Evolutionary conservation across 2,329 filamentous ascomycete species (phyloP).

Genomic region (Pseudogymnoascus sp.): DNA sequence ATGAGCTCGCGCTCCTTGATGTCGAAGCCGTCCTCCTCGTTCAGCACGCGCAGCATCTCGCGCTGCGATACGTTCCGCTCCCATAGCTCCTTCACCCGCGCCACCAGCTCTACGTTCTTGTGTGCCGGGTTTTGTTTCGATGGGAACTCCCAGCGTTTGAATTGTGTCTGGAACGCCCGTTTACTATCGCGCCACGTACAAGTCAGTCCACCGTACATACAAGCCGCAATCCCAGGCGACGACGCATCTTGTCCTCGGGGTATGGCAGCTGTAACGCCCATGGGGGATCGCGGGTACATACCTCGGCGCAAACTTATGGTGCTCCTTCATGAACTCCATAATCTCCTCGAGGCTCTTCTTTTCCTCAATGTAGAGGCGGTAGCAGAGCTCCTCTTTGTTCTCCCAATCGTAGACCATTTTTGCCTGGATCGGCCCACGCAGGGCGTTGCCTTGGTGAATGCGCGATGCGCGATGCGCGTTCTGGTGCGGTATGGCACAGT

Average conservation of each 20-base stretch:
- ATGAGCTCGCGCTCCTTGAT: slow-evolving; percentile 65
- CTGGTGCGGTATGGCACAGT: background rate
- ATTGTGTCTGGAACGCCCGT: slow-evolving; percentile 67
- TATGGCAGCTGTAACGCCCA: slow-evolving; percentile 1
- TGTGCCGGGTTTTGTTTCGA: slow-evolving; percentile 64
- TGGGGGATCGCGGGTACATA: slow-evolving; percentile 31
- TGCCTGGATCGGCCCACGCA: background rate
- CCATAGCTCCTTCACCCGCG: slow-evolving; percentile 69
- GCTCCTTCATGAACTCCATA: slow-evolving; percentile 58
- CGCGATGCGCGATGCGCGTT: slow-evolving; percentile 3
- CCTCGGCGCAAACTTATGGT: slow-evolving; percentile 63
- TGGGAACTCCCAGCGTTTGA: slow-evolving; percentile 72
- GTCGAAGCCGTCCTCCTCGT: slow-evolving; percentile 60
- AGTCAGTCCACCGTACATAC: slow-evolving; percentile 17
- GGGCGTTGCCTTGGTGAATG: slow-evolving; percentile 4
- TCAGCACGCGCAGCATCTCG: slow-evolving; percentile 64
- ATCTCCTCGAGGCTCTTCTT: slow-evolving; percentile 65
- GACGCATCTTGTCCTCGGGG: slow-evolving; percentile 9
- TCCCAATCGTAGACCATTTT: slow-evolving; percentile 54
- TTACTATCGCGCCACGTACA: slow-evolving; percentile 43
- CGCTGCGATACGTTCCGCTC: slow-evolving; percentile 62
- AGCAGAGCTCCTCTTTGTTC: slow-evolving; percentile 56
- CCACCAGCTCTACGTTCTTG: slow-evolving; percentile 58
- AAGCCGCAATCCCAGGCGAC: background rate
- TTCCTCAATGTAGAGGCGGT: slow-evolving; percentile 69